These are phyloP conservation scores for Alliaria petiolata DNA, from an alignment of 345 rosid genomes.

Conservation along the genomic window DNA sequence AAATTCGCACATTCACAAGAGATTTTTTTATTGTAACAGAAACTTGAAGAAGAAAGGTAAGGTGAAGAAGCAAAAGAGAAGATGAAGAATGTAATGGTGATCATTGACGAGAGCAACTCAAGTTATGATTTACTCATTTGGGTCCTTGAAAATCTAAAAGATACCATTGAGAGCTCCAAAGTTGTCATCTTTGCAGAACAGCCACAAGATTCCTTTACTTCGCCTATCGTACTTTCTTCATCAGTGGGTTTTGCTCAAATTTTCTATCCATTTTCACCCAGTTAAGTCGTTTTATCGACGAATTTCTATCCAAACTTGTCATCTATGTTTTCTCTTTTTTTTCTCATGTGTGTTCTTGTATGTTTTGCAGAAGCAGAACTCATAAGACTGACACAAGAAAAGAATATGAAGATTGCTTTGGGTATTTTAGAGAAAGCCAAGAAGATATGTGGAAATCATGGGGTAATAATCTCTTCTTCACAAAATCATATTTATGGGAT, in stretches of 20 bases:
- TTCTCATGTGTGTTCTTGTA: neutral
- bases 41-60: too few relatives aligned
- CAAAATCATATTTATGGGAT: neutral
- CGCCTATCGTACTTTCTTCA: neutral
- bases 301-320: too few relatives aligned
- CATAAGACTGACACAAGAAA: constrained; percentile 16
- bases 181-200: constrained; percentile 37
- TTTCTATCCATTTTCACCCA: constrained; percentile 33
- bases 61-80: constrained; percentile 9
- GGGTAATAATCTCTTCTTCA: constrained; percentile 37
- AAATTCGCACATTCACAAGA: constrained; percentile 8
- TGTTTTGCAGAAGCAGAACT: constrained; percentile 29
- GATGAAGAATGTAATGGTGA: constrained; percentile 49
- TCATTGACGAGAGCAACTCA: constrained; percentile 44
- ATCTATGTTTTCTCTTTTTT: neutral
- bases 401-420: constrained; percentile 29
- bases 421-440: constrained; percentile 51
- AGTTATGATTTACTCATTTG: constrained; percentile 47
- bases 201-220: constrained; percentile 21
- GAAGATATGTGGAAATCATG: constrained; percentile 39
- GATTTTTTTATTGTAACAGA: neutral
- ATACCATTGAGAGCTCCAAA: constrained; percentile 19
- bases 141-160: constrained; percentile 47
- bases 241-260: constrained; percentile 31
- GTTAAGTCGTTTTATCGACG: constrained; percentile 8